Base-by-base conservation (phyloP, 1,284 basidiomycete genomes). In the Melampsora abietis-canadensis region DNA sequence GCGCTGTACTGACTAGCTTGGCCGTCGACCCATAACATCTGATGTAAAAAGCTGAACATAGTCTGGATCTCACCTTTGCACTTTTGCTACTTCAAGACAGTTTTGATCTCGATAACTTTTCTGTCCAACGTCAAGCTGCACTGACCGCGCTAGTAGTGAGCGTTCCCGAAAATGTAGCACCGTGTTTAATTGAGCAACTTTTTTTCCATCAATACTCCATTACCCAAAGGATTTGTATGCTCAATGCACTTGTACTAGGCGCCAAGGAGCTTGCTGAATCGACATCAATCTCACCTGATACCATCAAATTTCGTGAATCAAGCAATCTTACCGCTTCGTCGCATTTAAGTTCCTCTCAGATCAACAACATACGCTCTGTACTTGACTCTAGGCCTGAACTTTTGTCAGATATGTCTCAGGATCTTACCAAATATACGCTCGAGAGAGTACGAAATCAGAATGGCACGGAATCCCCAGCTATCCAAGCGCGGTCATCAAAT, bases 161-260 rank as follows among this genome's bases (percentile, higher is more conserved):
- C 15, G 60, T 15, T 7, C 69, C 69, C 10, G 3, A 37, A 34
- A 37, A 51, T 2, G 69, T 72, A 30, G 69, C 59, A 15, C 47
- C 61, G 8, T 72, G 69, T 21, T n/a, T 72, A 2, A 64, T 72
- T 12, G 69, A 72, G 12, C 69, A 72, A 37, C 24, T 72, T 12
- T 72, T 72, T 57, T 72, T 34, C 51, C 69, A 64, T 14, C 69
- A 72, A 24, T 72, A 72, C 21, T 63, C 59, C 17, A 30, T 72
- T 17, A 30, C 21, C 17, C 69, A 72, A 27, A 62, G 69, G n/a
- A 47, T 64, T 8, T n/a, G 60, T 17, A 64, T 72, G 61, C 46
- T 72, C 6, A 47, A 72, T 24, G 24, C 61, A 8, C 27, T 72
- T 0, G 34, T 64, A 21, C 24, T 47, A 21, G 69, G 46, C 19